phyloP scores from a whole-genome alignment of 202 grass and related monocot species.

The Schoenoplectus triqueter region DNA sequence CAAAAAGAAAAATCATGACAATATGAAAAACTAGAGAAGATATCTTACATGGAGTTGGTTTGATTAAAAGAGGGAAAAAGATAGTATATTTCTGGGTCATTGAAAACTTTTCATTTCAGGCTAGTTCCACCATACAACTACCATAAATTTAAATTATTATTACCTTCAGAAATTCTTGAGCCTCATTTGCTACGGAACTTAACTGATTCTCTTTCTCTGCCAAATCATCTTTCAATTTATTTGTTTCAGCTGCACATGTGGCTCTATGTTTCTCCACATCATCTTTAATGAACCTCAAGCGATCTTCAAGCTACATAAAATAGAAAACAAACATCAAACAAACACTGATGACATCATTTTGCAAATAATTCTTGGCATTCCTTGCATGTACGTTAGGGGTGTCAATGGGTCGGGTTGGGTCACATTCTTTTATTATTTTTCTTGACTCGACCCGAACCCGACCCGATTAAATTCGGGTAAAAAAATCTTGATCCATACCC shows the following conservation, averaged over 20 bases:
- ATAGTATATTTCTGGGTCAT: background rate
- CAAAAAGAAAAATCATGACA: background rate
- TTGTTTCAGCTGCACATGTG: constrained; percentile 51
- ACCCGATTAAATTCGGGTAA: too few species aligned
- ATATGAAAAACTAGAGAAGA: background rate
- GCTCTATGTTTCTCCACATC: constrained; percentile 53
- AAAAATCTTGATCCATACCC: too few species aligned
- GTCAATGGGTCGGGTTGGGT: too few species aligned
- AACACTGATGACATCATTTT: background rate
- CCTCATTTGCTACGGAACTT: constrained; percentile 50
- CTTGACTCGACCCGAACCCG: too few species aligned
- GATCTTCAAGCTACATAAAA: constrained; percentile 43
- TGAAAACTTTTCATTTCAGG: background rate
- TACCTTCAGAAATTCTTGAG: constrained; percentile 62
- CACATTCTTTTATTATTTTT: too few species aligned
- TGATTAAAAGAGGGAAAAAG: constrained; percentile 20
- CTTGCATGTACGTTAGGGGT: background rate
- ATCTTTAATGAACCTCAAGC: constrained; percentile 43
- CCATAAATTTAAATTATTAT: constrained; percentile 8
- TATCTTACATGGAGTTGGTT: background rate
- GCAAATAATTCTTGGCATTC: background rate
- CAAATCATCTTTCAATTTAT: constrained; percentile 49
- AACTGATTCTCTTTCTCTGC: constrained; percentile 48
- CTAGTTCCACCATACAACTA: background rate
- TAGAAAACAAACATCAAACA: background rate